Evolutionary conservation across 2,329 filamentous ascomycete species (phyloP).

Genomic region (Colletotrichum siamense): DNA sequence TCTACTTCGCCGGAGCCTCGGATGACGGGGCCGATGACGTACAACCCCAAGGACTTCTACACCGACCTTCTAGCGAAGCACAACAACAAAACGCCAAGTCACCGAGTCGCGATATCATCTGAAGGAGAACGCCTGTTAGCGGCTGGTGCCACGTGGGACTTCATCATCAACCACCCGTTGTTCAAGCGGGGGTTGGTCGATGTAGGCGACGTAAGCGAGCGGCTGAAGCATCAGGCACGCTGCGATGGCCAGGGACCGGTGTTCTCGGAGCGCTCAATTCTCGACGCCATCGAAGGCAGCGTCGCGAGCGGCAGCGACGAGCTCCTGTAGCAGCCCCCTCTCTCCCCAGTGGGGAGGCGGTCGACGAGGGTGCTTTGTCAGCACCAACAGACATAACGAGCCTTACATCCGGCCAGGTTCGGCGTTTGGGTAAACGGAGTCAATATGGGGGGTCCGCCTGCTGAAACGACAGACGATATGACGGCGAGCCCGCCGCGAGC

Average conservation of each 20-base stretch:
- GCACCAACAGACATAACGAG: neutral
- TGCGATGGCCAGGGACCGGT: constrained; percentile 91
- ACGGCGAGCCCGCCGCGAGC: neutral
- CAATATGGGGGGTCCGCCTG: neutral
- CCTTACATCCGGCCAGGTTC: constrained; percentile 12
- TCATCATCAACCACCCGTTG: constrained; percentile 81
- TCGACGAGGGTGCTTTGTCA: constrained; percentile 7
- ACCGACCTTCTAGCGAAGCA: constrained; percentile 66
- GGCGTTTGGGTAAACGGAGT: constrained; percentile 22
- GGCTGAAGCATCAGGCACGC: constrained; percentile 74
- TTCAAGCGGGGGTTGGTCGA: constrained; percentile 82
- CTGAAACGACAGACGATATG: constrained; percentile 3
- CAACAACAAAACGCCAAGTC: constrained; percentile 66
- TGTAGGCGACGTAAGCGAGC: constrained; percentile 79
- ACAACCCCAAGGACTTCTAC: constrained; percentile 76
- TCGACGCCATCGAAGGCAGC: constrained; percentile 78
- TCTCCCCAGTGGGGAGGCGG: neutral
- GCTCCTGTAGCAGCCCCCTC: constrained; percentile 49
- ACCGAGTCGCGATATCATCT: constrained; percentile 72
- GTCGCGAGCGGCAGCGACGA: constrained; percentile 80
- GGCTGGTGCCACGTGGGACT: constrained; percentile 85
- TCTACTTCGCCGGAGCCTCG: constrained; percentile 52
- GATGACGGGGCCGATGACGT: constrained; percentile 72
- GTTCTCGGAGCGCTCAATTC: constrained; percentile 79
- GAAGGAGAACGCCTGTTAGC: constrained; percentile 74